Evolutionary conservation across 2,329 filamentous ascomycete species (phyloP).

Genomic region (Tolypocladium ovalisporum): DNA sequence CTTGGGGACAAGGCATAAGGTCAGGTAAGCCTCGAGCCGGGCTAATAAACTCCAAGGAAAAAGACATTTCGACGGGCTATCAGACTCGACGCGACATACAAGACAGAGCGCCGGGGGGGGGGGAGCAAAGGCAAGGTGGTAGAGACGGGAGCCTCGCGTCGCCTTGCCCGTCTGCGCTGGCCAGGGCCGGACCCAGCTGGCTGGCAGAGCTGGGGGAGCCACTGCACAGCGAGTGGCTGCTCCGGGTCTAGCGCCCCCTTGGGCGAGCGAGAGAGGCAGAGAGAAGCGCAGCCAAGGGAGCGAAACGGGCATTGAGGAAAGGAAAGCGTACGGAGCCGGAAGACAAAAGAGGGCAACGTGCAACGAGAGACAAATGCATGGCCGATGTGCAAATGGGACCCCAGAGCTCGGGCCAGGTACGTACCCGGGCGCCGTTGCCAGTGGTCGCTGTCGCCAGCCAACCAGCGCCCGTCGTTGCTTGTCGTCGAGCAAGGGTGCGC

Average conservation of each 20-base stretch:
- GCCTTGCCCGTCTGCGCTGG: not conserved
- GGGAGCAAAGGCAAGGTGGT: too few relatives aligned
- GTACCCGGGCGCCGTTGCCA: not conserved
- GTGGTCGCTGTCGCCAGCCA: not conserved
- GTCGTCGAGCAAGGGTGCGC: not conserved
- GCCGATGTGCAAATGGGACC: not conserved
- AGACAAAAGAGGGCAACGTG: not conserved
- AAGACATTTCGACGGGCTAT: not conserved
- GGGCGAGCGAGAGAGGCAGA: not conserved
- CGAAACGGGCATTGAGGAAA: not conserved
- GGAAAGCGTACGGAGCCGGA: not conserved
- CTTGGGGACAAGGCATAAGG: not conserved
- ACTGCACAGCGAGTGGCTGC: not conserved
- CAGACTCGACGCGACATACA: not conserved
- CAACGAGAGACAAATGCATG: not conserved
- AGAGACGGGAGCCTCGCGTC: too few relatives aligned
- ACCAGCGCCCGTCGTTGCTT: not conserved
- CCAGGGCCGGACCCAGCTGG: not conserved
- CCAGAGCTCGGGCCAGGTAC: not conserved
- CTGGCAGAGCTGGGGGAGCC: not conserved
- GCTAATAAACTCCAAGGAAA: not conserved
- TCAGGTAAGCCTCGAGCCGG: not conserved
- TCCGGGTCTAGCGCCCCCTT: not conserved
- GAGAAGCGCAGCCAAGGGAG: not conserved
- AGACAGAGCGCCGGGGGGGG: not conserved